phyloP scores from a whole-genome alignment of 2,329 filamentous ascomycete species.

The Zalaria obscura region DNA sequence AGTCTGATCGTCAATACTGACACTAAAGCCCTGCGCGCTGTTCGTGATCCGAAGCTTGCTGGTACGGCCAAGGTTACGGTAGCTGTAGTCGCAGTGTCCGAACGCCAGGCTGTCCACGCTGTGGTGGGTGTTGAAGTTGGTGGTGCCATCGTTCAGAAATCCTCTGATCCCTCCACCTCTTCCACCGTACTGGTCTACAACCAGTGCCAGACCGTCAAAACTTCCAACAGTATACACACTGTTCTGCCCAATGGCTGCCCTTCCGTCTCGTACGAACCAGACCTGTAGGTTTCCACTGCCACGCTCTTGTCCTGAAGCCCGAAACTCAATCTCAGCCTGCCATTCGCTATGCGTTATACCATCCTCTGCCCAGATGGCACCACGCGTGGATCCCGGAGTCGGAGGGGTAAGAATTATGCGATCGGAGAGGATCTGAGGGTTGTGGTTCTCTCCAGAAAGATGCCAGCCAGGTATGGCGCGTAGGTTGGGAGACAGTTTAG shows the following conservation, averaged over 20 bases:
- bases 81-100: conserved; percentile 79
- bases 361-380: conserved; percentile 65
- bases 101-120: conserved; percentile 79
- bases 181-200: conserved; percentile 73
- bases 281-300: conserved; percentile 83
- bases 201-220: conserved; percentile 83
- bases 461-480: conserved; percentile 42
- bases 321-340: conserved; percentile 75
- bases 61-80: conserved; percentile 80
- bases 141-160: conserved; percentile 83
- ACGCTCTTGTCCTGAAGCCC: conserved; percentile 71
- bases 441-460: conserved; percentile 39
- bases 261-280: conserved; percentile 64
- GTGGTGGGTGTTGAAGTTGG: conserved; percentile 62
- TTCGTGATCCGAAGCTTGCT: conserved; percentile 66
- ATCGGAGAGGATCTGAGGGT: conserved; percentile 60
- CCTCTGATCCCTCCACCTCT: conserved; percentile 69
- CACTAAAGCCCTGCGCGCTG: conserved; percentile 50
- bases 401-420: conserved; percentile 84
- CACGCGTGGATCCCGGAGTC: conserved; percentile 70
- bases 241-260: conserved; percentile 48
- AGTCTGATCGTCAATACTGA: conserved; percentile 62
- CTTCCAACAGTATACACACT: conserved; percentile 73
- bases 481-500: conserved; percentile 50
- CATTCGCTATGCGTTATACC: conserved; percentile 50